Base-by-base conservation (phyloP, 345 rosid species). In the Sonneratia alba region DNA sequence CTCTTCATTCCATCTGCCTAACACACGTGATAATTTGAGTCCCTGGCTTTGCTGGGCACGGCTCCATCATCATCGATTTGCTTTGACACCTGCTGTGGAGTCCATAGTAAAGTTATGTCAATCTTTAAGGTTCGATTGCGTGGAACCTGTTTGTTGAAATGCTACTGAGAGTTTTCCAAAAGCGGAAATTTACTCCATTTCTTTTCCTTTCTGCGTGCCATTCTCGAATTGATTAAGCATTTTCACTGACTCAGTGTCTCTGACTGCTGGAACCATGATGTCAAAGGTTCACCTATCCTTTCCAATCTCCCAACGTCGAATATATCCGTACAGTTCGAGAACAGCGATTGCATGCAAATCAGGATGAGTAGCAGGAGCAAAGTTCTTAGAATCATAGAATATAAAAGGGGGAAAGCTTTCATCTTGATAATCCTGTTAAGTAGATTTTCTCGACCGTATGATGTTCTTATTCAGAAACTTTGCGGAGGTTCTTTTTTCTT, bases 391-490 rank as follows among this genome's bases (percentile, higher is more conserved):
- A 27, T 27, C 27, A 32, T 62, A 62, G 3, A 13, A 24, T 2
- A 27, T 62, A 3, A 12, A 87, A 13, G 37, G 37, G 34, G 12
- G 5, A 61, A 24, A 61, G 65, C 65, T 61, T 61, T 61, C 36
- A 24, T 61, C 16, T 61, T 61, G 61, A 55, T n/a, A 55, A 55
- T 55, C 6, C 10, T 21, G 32, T n/a, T 57, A 4, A 10, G 22
- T 15, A 18, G 59, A 19, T 18, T 53, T 7, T 53, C 7, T 19
- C 22, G 7, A 3, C 14, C 53, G 13, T 45, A 7, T 45, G 13
- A 15, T 14, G 18, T 10, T 56, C 9, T 21, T 59, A 21, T 18
- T n/a, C 36, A 11, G 32, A 6, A 59, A 24, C 22, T 24, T 24
- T n/a, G 84, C 68, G 74, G 62, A 12, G 24, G 32, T 12, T 27